Percentiles rank a stretch among this genome's conserved stretches.
phyloP scores from a whole-genome alignment of 768 basidiomycete genomes.

The Hypholoma fasciculare region DNA sequence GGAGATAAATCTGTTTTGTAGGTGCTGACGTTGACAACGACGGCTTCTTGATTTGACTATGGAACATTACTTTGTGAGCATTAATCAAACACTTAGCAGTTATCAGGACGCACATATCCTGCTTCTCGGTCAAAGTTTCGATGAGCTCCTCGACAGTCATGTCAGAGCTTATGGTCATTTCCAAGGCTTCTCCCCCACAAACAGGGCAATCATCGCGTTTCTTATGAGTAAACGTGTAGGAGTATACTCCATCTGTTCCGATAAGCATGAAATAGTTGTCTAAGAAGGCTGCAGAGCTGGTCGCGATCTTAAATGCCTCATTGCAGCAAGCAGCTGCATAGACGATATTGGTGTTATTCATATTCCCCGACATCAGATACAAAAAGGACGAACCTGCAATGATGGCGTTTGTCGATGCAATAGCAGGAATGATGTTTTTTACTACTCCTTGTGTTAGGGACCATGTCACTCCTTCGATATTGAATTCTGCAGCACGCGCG shows the following conservation, averaged over 20 bases:
- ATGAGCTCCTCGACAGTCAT: slow-evolving; percentile 86
- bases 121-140: slow-evolving; percentile 82
- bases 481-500: slow-evolving; percentile 88
- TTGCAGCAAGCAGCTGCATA: slow-evolving; percentile 87
- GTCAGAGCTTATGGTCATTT: slow-evolving; percentile 67
- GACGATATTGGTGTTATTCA: slow-evolving; percentile 7
- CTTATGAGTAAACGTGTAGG: slow-evolving; percentile 96
- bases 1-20: slow-evolving; percentile 82
- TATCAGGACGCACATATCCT: slow-evolving; percentile 74
- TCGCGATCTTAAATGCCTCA: slow-evolving; percentile 98
- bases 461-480: slow-evolving; percentile 99
- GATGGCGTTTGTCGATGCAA: slow-evolving; percentile 98
- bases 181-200: slow-evolving; percentile 88
- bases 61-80: background rate
- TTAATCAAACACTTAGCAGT: slow-evolving; percentile 1
- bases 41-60: slow-evolving; percentile 95
- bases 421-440: slow-evolving; percentile 99
- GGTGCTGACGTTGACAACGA: slow-evolving; percentile 69
- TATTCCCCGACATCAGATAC: background rate
- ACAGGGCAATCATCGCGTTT: slow-evolving; percentile 93
- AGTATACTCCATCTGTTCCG: slow-evolving; percentile 95
- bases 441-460: slow-evolving; percentile 97
- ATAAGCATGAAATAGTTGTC: slow-evolving; percentile 99
- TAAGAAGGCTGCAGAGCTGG: slow-evolving; percentile 89
- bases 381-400: slow-evolving; percentile 67